Percentiles rank a stretch among this genome's conserved stretches.
These are phyloP conservation scores for Suillus lakei DNA, from an alignment of 768 basidiomycete genomes.

Conservation along the genomic window DNA sequence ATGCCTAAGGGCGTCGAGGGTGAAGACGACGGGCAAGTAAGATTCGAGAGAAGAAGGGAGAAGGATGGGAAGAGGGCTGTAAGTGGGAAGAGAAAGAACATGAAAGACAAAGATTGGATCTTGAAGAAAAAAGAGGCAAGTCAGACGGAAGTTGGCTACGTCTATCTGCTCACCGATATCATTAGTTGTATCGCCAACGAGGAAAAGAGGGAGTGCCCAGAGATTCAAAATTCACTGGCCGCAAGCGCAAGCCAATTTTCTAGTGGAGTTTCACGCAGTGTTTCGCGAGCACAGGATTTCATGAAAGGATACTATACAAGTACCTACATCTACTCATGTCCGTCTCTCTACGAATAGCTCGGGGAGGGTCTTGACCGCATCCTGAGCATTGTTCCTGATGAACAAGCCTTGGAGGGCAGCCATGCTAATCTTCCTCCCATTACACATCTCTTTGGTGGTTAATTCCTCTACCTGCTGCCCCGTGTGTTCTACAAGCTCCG, in stretches of 20 bases:
- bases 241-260: slow-evolving; percentile 82
- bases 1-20: slow-evolving; percentile 80
- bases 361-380: slow-evolving; percentile 56
- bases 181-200: slow-evolving; percentile 78
- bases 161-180: slow-evolving; percentile 6
- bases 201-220: slow-evolving; percentile 85
- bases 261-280: slow-evolving; percentile 41
- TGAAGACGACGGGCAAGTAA: slow-evolving; percentile 62
- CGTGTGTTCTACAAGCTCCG: slow-evolving; percentile 48
- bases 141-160: background rate
- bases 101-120: slow-evolving; percentile 91
- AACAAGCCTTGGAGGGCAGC: slow-evolving; percentile 95
- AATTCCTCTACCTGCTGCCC: slow-evolving; percentile 57
- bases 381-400: slow-evolving; percentile 70
- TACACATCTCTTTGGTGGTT: slow-evolving; percentile 55
- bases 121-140: slow-evolving; percentile 94
- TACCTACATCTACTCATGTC: slow-evolving; percentile 27
- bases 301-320: slow-evolving; percentile 6
- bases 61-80: slow-evolving; percentile 60
- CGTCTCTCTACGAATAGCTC: slow-evolving; percentile 42
- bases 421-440: slow-evolving; percentile 83
- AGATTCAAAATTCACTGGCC: slow-evolving; percentile 91
- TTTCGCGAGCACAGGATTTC: background rate
- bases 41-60: slow-evolving; percentile 81
- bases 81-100: slow-evolving; percentile 67